A percentile compares a stretch with the other conserved stretches of the same genome.
Conservation (phyloP, 148 eudicot genomes). For the Polygonum aviculare region DNA sequence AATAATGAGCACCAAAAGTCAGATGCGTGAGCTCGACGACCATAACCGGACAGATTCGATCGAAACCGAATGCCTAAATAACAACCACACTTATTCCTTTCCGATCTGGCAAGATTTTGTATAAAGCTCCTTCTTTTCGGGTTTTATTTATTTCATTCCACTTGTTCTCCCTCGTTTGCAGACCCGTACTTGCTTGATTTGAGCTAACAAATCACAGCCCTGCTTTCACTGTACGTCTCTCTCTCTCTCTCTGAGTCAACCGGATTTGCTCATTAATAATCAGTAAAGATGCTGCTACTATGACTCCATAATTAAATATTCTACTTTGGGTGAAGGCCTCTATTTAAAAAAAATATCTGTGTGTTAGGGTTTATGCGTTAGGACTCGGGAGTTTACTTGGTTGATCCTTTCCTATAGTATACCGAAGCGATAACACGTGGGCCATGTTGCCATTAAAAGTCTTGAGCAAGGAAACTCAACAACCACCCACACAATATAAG, state of each 20-base stretch:
- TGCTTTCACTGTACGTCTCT: no score
- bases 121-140: neutral
- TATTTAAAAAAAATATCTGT: neutral
- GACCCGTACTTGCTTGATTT: neutral
- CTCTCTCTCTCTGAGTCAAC: neutral
- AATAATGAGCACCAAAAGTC: neutral
- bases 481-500: no score
- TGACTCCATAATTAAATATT: neutral
- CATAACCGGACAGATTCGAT: neutral
- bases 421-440: neutral
- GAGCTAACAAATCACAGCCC: no score
- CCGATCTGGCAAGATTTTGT: neutral
- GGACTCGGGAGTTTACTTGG: neutral
- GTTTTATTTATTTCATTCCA: neutral
- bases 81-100: neutral
- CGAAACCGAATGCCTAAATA: neutral
- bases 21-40: neutral
- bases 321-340: neutral
- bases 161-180: neutral
- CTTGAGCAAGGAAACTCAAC: neutral
- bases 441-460: slow-evolving; percentile 1
- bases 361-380: no score
- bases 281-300: neutral
- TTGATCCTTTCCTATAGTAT: neutral
- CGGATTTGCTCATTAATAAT: neutral